Percentiles rank a stretch among this genome's conserved stretches.
phyloP scores from a whole-genome alignment of 345 rosid genomes.

The Arabidopsis arenosa region DNA sequence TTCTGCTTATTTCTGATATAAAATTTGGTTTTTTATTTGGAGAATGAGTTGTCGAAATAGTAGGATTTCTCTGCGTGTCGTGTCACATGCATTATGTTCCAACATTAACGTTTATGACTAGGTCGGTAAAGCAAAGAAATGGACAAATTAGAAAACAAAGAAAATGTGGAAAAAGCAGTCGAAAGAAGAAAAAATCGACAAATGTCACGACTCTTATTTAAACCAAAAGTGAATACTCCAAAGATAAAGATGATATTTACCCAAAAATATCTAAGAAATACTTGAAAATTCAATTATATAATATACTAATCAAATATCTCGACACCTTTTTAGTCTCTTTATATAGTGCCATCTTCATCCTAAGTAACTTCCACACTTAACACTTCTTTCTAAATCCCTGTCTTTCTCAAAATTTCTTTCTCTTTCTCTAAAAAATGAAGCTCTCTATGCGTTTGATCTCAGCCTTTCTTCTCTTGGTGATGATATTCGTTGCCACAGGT shows the following conservation, averaged over 20 bases:
- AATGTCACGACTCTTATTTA: constrained; percentile 2
- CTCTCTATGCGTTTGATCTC: constrained; percentile 45
- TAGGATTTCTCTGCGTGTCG: constrained; percentile 12
- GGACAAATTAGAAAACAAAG: constrained; percentile 24
- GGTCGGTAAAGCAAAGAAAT: constrained; percentile 35
- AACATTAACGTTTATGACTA: constrained; percentile 9
- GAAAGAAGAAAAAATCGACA: not conserved
- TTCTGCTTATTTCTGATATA: not conserved
- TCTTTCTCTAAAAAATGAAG: constrained; percentile 36
- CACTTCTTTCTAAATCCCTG: not conserved
- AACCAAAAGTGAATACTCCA: constrained; percentile 1
- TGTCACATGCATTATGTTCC: constrained; percentile 30
- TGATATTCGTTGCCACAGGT: constrained; percentile 47
- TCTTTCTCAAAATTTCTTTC: not conserved
- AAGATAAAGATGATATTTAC: not conserved
- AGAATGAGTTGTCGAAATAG: not conserved
- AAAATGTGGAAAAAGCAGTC: not conserved
- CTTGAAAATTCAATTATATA: not conserved
- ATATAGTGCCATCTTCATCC: constrained; percentile 30
- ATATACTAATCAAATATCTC: not conserved
- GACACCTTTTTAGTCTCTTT: constrained; percentile 19
- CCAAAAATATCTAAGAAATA: constrained; percentile 1
- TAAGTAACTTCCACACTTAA: constrained; percentile 8
- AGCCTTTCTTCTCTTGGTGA: constrained; percentile 35
- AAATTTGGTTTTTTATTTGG: not conserved